Evolutionary conservation across 2,329 filamentous ascomycete species (phyloP), one percentile per base, ranked within the genome.

Genomic region (Nakataea oryzae): DNA sequence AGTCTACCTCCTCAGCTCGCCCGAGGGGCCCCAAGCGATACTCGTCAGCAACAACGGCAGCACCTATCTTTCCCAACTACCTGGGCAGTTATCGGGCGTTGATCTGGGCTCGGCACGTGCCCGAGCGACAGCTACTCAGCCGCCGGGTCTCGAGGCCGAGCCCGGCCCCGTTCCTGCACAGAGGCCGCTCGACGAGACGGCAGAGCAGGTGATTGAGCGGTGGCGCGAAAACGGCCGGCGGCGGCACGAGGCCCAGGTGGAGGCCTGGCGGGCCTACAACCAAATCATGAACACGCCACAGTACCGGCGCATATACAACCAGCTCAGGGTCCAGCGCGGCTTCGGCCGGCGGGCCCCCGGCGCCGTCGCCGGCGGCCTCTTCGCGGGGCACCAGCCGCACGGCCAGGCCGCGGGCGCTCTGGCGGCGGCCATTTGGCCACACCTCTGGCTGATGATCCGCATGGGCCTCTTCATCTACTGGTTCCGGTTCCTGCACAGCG

Each of bases 401-500:
- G 80, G 79, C 59, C 75, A 74, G 1, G 72, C 70, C 3, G 70
- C 71, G 0, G 74, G 69, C 3, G 73, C 76, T 24, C 64, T 79
- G 58, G 29, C 54, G 24, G 76, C 74, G 5, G 76, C 77, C 21
- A 61, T 84, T n/a, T 82, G 81, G 76, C 83, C 83, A n/a, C 80
- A 86, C 61, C 69, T 88, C 30, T 88, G 85, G 85, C 76, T 87
- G 60, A 66, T 86, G 1, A 73, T 84, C 47, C 79, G 85, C 9
- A 72, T 88, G 11, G 75, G 78, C 13, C 72, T 83, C 7, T 86
- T 88, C 69, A 79, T 87, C 14, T 88, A 84, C 83, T 84, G 86
- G 72, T 87, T 88, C 64, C 86, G 34, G 34, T 41, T 41, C 34
- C 34, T 41, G 4, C 34, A 41, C 34, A 41, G 34, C 34, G 77